Percentiles rank a stretch among this genome's conserved stretches.
Conservation (phyloP, 441 rosid genomes). For the Theobroma grandiflorum region DNA sequence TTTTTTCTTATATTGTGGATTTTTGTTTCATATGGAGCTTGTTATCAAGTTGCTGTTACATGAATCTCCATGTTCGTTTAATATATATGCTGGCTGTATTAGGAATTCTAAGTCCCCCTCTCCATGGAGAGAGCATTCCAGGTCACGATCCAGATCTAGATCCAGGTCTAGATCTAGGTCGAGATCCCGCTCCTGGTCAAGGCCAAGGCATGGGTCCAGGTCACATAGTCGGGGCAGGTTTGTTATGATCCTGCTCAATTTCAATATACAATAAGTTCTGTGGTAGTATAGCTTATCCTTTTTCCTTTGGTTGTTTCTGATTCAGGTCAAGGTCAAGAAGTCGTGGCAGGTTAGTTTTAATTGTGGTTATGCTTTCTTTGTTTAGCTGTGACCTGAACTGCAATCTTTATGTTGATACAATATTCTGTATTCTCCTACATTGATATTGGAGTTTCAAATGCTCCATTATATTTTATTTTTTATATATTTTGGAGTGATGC, state of each 20-base stretch:
- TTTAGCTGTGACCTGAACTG: background rate
- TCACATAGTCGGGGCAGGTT: slow-evolving; percentile 90
- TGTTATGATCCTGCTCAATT: slow-evolving; percentile 23
- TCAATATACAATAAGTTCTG: slow-evolving; percentile 9
- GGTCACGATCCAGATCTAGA: slow-evolving; percentile 53
- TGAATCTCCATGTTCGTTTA: slow-evolving; percentile 18
- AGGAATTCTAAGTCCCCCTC: slow-evolving; percentile 81
- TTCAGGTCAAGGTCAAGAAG: slow-evolving; percentile 84
- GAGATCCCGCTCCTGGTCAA: slow-evolving; percentile 53
- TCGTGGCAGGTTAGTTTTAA: slow-evolving; percentile 76
- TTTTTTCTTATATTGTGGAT: background rate
- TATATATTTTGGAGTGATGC: slow-evolving; percentile 23
- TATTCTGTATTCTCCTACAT: background rate
- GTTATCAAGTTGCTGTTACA: slow-evolving; percentile 1
- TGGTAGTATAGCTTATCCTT: slow-evolving; percentile 6
- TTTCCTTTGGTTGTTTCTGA: slow-evolving; percentile 32
- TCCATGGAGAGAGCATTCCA: slow-evolving; percentile 65
- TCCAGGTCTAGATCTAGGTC: slow-evolving; percentile 52
- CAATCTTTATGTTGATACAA: background rate
- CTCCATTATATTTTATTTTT: background rate
- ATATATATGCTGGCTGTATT: slow-evolving; percentile 21
- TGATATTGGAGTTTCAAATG: background rate
- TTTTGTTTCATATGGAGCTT: background rate
- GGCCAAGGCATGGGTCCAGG: slow-evolving; percentile 66
- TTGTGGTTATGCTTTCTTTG: background rate